Evolutionary conservation across 1,284 basidiomycete species (phyloP).

Genomic region (Leccinum subrobustum): DNA sequence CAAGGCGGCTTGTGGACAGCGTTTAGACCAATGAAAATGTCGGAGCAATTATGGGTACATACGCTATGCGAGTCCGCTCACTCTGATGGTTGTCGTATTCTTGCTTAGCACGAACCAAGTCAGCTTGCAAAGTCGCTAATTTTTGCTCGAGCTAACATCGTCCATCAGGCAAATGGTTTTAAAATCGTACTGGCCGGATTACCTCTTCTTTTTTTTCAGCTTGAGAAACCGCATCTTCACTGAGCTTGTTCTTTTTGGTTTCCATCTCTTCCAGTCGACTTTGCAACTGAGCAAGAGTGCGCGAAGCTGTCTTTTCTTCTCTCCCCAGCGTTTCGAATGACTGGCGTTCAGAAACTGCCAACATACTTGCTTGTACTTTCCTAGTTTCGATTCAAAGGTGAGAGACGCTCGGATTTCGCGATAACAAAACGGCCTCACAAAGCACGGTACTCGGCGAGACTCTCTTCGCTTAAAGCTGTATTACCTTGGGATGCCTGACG

Average conservation of each 20-base stretch:
- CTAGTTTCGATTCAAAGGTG: slow-evolving; percentile 38
- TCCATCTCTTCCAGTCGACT: slow-evolving; percentile 68
- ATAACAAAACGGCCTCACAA: slow-evolving; percentile 52
- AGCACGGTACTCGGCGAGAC: slow-evolving; percentile 84
- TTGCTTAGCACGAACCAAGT: slow-evolving; percentile 59
- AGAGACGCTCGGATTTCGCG: slow-evolving; percentile 2
- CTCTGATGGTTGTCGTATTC: slow-evolving; percentile 75
- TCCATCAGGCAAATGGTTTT: slow-evolving; percentile 2
- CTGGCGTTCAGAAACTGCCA: slow-evolving; percentile 87
- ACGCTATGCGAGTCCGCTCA: slow-evolving; percentile 74
- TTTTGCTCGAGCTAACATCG: slow-evolving; percentile 59
- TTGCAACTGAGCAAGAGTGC: slow-evolving; percentile 65
- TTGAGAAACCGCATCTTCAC: slow-evolving; percentile 57
- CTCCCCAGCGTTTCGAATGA: slow-evolving; percentile 77
- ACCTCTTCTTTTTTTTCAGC: slow-evolving; percentile 63
- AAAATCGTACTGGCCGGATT: slow-evolving; percentile 9
- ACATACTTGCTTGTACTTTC: slow-evolving; percentile 73
- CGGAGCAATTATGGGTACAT: slow-evolving; percentile 27
- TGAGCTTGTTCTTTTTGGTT: slow-evolving; percentile 60
- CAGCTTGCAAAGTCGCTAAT: slow-evolving; percentile 49
- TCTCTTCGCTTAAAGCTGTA: slow-evolving; percentile 78
- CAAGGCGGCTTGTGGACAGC: slow-evolving; percentile 64
- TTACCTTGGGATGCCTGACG: slow-evolving; percentile 73
- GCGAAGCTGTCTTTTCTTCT: slow-evolving; percentile 75
- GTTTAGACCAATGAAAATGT: neutral